Percentiles rank a stretch among this genome's conserved stretches.
Evolutionary conservation across 2,329 filamentous ascomycete genomes (phyloP).

Genomic region (Orbilia blumenaviensis): DNA sequence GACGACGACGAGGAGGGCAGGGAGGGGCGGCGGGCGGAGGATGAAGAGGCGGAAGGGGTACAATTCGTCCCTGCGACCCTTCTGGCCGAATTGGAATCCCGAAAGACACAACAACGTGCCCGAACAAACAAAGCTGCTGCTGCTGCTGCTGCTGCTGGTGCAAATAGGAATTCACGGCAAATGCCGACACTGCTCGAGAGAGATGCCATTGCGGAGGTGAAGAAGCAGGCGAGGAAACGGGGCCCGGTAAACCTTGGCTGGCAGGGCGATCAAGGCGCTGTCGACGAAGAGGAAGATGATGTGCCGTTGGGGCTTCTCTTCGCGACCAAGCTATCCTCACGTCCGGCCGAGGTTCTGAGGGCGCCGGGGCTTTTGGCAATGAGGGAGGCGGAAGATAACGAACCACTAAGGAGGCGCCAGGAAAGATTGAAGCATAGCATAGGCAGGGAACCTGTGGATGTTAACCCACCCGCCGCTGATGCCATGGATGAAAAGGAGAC

Average conservation of each 20-base stretch:
- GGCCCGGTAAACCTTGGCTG: conserved; percentile 88
- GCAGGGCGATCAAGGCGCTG: conserved; percentile 71
- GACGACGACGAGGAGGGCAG: conserved; percentile 17
- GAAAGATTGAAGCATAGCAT: conserved; percentile 74
- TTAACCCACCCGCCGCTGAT: conserved; percentile 64
- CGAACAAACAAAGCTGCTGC: conserved; percentile 66
- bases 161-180: conserved; percentile 69
- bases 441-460: conserved; percentile 73
- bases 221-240: conserved; percentile 76
- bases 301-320: conserved; percentile 85
- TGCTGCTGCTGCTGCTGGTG: too few relatives aligned
- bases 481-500: conserved; percentile 68
- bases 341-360: conserved; percentile 69
- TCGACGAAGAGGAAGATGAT: conserved; percentile 75
- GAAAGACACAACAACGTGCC: conserved; percentile 86
- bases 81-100: conserved; percentile 87
- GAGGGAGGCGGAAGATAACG: conserved; percentile 88
- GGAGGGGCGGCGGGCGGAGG: too few relatives aligned
- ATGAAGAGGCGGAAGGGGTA: conserved; percentile 59
- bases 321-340: conserved; percentile 68
- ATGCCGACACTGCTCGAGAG: conserved; percentile 84
- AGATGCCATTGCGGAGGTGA: conserved; percentile 86
- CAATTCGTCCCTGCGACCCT: conserved; percentile 77
- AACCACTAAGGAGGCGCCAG: conserved; percentile 81
- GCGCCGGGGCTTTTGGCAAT: conserved; percentile 79